Base-by-base conservation (phyloP, 495 filamentous ascomycete species). In the Penicillium roqueforti region DNA sequence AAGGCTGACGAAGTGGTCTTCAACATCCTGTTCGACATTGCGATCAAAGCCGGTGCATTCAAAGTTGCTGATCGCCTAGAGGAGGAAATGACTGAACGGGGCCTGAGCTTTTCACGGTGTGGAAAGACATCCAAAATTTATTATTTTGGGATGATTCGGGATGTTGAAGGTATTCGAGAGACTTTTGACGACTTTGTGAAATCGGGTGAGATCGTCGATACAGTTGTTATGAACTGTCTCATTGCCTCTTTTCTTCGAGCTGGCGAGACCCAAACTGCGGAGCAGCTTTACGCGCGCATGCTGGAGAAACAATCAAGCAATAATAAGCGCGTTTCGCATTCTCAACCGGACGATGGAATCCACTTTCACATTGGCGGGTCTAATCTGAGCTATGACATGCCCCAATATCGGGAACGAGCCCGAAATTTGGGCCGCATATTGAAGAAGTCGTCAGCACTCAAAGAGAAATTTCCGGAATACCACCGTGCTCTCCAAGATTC, bases 1-100 rank as follows among this genome's bases (percentile, higher is more conserved):
- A 61, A 72, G 55, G 79, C 75, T 29, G 87, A 83, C 57, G 74
- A 80, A 29, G 84, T 87, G 10, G 92, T 92, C 2, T 96, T 97
- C 74, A 92, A 89, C 67, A 87, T 95, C 49, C 81, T 98, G 26
- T 96, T 96, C 57, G 89, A 96, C 63, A 80, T 88, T 14, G 91
- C 92, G 28, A 82, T 87, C 41, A 95, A 91, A 68, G 83, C 91
- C 1, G 84, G 86, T 19, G 92, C 93, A 59, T 92, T 87, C 49
- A 72, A 72, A 2, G 82, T 97, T 34, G 91, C 89, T 1, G 87
- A 96, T 59, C 87, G 89, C 70, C 79, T 97, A 11, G 79, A 91
- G 56, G 75, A 81, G 47, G 92, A 97, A 69, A 91, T 96, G 84
- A 68, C 76, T 23, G 74, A 61, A 8, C 86, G 93, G 29, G 76